These are phyloP conservation scores for Suillus plorans DNA, from an alignment of 768 basidiomycete species.

Conservation along the genomic window DNA sequence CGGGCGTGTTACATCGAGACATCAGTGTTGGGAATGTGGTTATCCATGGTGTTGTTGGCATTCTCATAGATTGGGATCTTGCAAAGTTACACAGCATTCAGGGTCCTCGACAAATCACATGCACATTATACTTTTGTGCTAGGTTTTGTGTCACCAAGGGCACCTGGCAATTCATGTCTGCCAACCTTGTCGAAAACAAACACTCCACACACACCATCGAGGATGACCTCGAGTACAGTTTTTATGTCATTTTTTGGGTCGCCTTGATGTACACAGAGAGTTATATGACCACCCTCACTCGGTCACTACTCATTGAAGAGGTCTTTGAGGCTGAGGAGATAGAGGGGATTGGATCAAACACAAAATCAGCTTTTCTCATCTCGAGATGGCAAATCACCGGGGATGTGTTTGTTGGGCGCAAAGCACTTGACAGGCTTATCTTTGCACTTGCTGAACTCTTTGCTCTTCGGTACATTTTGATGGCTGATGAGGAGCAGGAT, in stretches of 20 bases:
- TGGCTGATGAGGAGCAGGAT: neutral
- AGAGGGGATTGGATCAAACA: neutral
- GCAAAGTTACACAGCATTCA: slow-evolving; percentile 1
- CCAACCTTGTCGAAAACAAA: slow-evolving; percentile 15
- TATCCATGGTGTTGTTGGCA: slow-evolving; percentile 12
- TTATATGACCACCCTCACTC: neutral
- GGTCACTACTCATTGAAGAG: neutral
- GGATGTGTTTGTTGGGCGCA: neutral
- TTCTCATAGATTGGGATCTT: slow-evolving; percentile 29
- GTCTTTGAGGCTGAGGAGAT: neutral
- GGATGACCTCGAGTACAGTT: slow-evolving; percentile 34
- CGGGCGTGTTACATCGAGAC: slow-evolving; percentile 17
- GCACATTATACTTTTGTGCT: neutral
- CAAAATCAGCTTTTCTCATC: neutral
- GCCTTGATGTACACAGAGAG: slow-evolving; percentile 1
- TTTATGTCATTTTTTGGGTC: slow-evolving; percentile 20
- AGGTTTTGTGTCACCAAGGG: slow-evolving; percentile 19
- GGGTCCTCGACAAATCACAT: neutral
- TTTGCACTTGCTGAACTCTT: neutral
- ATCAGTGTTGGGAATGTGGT: slow-evolving; percentile 11
- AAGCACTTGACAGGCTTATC: neutral
- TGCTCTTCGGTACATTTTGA: neutral
- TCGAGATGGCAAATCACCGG: neutral
- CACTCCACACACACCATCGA: slow-evolving; percentile 19
- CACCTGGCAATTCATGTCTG: slow-evolving; percentile 35